Conservation (phyloP, 2,329 filamentous ascomycete species). For the Elsinoe australis region DNA sequence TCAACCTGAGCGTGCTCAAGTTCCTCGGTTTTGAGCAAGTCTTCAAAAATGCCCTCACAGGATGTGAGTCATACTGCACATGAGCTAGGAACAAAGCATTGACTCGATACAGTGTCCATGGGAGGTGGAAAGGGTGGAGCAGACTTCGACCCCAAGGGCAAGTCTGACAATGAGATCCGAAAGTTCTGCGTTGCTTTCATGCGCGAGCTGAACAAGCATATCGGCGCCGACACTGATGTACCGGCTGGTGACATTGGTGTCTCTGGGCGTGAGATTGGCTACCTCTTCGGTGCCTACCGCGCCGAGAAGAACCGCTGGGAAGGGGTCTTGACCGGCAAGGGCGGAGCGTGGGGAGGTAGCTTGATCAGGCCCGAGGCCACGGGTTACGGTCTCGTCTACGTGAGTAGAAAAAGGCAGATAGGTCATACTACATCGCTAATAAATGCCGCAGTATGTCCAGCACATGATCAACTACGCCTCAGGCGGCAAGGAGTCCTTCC, state of each 20-base stretch:
- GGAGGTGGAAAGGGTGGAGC: slow-evolving; percentile 96
- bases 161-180: slow-evolving; percentile 93
- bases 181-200: slow-evolving; percentile 96
- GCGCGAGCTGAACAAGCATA: slow-evolving; percentile 91
- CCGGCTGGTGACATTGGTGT: slow-evolving; percentile 97
- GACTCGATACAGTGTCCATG: slow-evolving; percentile 61
- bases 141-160: slow-evolving; percentile 98
- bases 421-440: not conserved
- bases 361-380: slow-evolving; percentile 96
- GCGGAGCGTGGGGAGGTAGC: slow-evolving; percentile 81
- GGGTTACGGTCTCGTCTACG: slow-evolving; percentile 90
- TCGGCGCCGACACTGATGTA: slow-evolving; percentile 90
- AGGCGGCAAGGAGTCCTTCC: slow-evolving; percentile 70
- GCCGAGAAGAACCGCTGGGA: slow-evolving; percentile 84
- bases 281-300: slow-evolving; percentile 90
- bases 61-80: slow-evolving; percentile 54
- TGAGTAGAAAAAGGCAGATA: slow-evolving; percentile 32
- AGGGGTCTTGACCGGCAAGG: slow-evolving; percentile 94
- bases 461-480: slow-evolving; percentile 89
- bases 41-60: slow-evolving; percentile 98
- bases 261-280: slow-evolving; percentile 84
- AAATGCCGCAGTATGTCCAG: slow-evolving; percentile 58
- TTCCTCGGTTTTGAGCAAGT: slow-evolving; percentile 99
- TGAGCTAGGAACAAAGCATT: slow-evolving; percentile 16
- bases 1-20: slow-evolving; percentile 74